Conservation (phyloP, 208 protist species). For the Leishmania major region DNA sequence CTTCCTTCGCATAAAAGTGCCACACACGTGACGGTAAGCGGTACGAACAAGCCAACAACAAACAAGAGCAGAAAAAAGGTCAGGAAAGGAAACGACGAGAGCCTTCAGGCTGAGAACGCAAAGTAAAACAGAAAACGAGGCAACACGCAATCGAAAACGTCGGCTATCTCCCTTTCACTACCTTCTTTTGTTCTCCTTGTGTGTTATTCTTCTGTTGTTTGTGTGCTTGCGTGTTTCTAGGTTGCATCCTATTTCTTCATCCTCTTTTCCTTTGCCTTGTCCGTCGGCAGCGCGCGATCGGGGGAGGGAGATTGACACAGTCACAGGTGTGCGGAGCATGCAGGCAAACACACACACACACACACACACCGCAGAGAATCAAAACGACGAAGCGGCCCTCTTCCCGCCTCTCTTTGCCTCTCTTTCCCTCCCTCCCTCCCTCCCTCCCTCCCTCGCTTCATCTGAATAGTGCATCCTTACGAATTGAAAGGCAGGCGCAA, state of each 20-base stretch:
- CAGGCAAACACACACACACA: neutral
- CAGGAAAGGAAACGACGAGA: neutral
- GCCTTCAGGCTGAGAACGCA: too few relatives aligned
- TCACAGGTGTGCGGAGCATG: neutral
- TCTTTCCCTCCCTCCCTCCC: neutral
- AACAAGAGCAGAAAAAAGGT: too few relatives aligned
- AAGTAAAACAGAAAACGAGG: neutral
- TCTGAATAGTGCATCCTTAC: neutral
- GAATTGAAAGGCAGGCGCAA: neutral
- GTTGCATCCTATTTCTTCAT: neutral
- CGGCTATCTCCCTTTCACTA: neutral
- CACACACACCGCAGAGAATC: neutral
- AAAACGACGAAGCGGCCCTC: neutral
- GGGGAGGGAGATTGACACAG: neutral
- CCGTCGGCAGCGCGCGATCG: neutral
- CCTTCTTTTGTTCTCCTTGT: neutral
- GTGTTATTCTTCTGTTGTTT: too few relatives aligned
- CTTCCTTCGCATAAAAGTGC: neutral
- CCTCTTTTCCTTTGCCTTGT: neutral
- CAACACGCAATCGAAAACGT: neutral
- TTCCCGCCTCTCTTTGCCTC: neutral
- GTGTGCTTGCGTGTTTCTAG: neutral
- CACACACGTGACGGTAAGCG: neutral
- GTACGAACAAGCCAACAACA: neutral
- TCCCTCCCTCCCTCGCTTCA: neutral